These are phyloP conservation scores for Claviceps capensis DNA, from an alignment of 2,329 filamentous ascomycete species.

Conservation along the genomic window DNA sequence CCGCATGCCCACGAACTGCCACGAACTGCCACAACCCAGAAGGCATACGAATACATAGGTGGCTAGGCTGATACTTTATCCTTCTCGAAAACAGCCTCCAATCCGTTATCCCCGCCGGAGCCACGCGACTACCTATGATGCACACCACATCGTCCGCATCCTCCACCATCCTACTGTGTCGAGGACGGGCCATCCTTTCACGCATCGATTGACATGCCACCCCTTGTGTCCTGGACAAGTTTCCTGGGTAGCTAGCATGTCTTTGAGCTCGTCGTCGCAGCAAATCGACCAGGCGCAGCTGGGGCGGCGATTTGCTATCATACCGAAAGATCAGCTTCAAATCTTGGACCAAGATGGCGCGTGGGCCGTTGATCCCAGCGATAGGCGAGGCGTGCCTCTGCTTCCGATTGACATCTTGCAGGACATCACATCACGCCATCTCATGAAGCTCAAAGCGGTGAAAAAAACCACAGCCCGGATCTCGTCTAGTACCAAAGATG, in stretches of 20 bases:
- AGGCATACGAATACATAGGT: too few relatives aligned
- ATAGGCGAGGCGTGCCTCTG: constrained; percentile 14
- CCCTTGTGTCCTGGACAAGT: not conserved
- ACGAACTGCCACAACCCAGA: too few relatives aligned
- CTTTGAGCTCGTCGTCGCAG: constrained; percentile 11
- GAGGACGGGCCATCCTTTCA: not conserved
- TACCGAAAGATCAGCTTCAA: constrained; percentile 25
- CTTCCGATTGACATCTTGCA: constrained; percentile 24
- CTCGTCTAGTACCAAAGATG: not conserved
- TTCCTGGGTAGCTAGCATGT: constrained; percentile 11
- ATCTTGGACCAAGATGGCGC: constrained; percentile 22
- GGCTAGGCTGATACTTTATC: too few relatives aligned
- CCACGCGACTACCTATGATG: not conserved
- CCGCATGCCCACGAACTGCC: too few relatives aligned
- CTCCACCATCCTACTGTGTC: not conserved
- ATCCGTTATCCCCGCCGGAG: not conserved
- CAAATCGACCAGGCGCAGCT: constrained; percentile 14
- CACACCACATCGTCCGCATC: not conserved
- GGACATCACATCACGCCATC: constrained; percentile 14
- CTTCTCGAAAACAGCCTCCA: not conserved
- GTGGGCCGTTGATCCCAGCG: constrained; percentile 20
- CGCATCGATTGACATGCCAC: not conserved
- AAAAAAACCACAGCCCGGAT: not conserved
- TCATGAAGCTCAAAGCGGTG: not conserved
- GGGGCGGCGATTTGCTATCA: constrained; percentile 14